A percentile compares a stretch with the other conserved stretches of the same genome.
Evolutionary conservation across 2,329 filamentous ascomycete genomes (phyloP).

Genomic region (Dactylellina sp.): DNA sequence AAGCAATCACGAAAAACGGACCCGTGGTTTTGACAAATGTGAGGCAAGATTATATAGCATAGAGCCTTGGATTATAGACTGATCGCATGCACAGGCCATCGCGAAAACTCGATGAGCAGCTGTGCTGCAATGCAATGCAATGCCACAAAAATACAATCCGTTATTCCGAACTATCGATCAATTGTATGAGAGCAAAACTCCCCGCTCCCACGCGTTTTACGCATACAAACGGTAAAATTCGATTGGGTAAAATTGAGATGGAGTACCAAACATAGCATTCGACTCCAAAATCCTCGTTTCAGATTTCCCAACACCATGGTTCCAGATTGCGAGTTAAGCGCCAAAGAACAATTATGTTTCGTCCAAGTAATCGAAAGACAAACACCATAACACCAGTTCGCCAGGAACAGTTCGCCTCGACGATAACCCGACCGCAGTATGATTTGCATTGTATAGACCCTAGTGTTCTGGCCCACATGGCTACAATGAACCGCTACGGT

Average conservation of each 20-base stretch:
- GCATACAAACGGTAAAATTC: slow-evolving; percentile 9
- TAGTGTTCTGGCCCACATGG: slow-evolving; percentile 2
- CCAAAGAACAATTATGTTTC: slow-evolving; percentile 15
- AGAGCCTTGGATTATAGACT: background rate
- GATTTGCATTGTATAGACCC: slow-evolving; percentile 15
- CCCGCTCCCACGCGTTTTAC: slow-evolving; percentile 5
- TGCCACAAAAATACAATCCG: slow-evolving; percentile 33
- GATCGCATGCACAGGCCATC: no score
- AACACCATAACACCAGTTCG: slow-evolving; percentile 20
- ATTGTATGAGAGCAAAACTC: no score
- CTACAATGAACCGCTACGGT: slow-evolving; percentile 6
- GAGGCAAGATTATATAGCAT: background rate
- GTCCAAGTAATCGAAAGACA: background rate
- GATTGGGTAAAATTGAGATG: slow-evolving; percentile 6
- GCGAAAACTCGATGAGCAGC: background rate
- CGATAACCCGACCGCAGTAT: slow-evolving; percentile 35
- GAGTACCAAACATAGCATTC: slow-evolving; percentile 20
- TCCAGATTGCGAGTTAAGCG: slow-evolving; percentile 44
- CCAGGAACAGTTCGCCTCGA: slow-evolving; percentile 34
- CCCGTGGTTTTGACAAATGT: background rate
- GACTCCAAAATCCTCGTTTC: slow-evolving; percentile 26
- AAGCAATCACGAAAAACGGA: background rate
- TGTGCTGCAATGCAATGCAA: slow-evolving; percentile 22
- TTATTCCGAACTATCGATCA: background rate
- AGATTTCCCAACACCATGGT: slow-evolving; percentile 37